A percentile compares a stretch with the other conserved stretches of the same genome.
Conservation (phyloP, 306 rosid genomes). For the Rosa rugosa region DNA sequence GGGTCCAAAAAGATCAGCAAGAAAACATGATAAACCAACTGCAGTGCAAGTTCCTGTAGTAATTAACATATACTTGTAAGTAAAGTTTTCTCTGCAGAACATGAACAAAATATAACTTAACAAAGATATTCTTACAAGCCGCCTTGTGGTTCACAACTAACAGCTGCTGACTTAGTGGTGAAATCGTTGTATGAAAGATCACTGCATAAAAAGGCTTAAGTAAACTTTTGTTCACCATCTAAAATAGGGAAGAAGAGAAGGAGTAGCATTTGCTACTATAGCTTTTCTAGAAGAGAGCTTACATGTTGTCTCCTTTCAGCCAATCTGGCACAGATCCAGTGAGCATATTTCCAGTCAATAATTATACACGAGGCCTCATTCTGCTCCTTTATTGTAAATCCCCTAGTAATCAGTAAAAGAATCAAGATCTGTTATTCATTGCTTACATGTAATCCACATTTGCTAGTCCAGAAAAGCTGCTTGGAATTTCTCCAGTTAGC, state of each 20-base stretch:
- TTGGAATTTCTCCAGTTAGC: constrained; percentile 61
- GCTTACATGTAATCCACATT: constrained; percentile 45
- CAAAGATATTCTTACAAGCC: constrained; percentile 44
- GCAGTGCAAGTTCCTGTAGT: constrained; percentile 42
- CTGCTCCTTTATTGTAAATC: no score
- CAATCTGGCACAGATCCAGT: no score
- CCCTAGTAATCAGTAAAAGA: no score
- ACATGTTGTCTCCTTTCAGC: constrained; percentile 35
- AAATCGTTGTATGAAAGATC: constrained; percentile 62
- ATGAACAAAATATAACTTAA: background rate
- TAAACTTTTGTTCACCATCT: background rate
- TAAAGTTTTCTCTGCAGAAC: background rate
- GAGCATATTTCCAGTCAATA: no score
- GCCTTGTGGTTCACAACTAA: constrained; percentile 38
- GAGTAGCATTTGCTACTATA: background rate
- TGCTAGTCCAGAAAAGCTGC: constrained; percentile 24
- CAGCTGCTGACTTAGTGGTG: constrained; percentile 23
- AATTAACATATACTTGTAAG: constrained; percentile 3
- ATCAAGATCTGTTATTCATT: background rate
- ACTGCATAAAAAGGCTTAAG: constrained; percentile 27
- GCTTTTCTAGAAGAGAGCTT: constrained; percentile 32
- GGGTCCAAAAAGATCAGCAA: constrained; percentile 30
- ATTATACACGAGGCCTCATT: no score
- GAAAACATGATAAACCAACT: background rate
- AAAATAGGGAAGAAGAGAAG: background rate